These are phyloP conservation scores for Russula dissimulans DNA, from an alignment of 768 basidiomycete species.

Conservation along the genomic window DNA sequence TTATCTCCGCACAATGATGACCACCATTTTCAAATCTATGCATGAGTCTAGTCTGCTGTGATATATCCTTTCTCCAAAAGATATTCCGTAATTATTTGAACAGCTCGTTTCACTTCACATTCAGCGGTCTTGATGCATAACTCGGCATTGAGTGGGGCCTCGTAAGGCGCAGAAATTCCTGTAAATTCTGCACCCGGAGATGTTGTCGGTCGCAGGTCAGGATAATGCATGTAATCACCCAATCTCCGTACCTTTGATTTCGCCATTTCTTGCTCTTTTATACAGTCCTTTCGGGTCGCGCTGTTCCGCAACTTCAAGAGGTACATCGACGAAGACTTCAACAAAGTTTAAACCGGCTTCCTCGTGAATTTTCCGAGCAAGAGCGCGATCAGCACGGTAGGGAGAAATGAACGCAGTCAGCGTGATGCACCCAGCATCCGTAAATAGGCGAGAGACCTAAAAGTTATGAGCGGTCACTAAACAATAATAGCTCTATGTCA, in stretches of 20 bases:
- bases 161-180: conserved; percentile 95
- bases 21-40: neutral
- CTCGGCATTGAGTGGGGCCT: conserved; percentile 76
- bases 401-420: conserved; percentile 98
- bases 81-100: conserved; percentile 71
- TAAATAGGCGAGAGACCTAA: conserved; percentile 93
- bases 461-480: neutral
- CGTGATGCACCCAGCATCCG: conserved; percentile 75
- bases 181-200: conserved; percentile 69
- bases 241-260: conserved; percentile 72
- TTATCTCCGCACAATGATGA: neutral
- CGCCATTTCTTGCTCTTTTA: conserved; percentile 90
- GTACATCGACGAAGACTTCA: conserved; percentile 93
- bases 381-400: conserved; percentile 77
- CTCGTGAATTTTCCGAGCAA: conserved; percentile 77
- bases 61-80: conserved; percentile 50
- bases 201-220: neutral
- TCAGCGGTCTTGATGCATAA: conserved; percentile 88
- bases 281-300: conserved; percentile 98
- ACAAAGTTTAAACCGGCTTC: conserved; percentile 69
- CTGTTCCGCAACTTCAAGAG: conserved; percentile 76
- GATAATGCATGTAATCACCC: neutral
- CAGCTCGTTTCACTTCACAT: conserved; percentile 66
- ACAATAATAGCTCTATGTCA: neutral
- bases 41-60: neutral